Percentiles rank a stretch among this genome's conserved stretches.
These are phyloP conservation scores for Grosmannia huntii DNA, from an alignment of 2,329 filamentous ascomycete species.

Conservation along the genomic window DNA sequence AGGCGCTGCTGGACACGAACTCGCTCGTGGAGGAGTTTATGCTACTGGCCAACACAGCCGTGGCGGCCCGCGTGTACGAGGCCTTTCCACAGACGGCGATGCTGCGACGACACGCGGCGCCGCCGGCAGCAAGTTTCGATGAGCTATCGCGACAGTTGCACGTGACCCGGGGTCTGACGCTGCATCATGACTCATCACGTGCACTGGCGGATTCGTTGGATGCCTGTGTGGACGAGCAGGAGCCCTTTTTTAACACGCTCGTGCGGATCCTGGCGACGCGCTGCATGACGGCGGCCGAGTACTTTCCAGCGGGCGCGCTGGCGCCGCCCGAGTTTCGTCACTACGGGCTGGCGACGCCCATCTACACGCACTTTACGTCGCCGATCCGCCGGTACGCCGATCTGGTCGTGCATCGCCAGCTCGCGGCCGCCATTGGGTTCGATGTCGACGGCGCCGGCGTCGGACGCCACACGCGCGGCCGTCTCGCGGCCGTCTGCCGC, in stretches of 20 bases:
- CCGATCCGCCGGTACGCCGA: slow-evolving; percentile 98
- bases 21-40: slow-evolving; percentile 98
- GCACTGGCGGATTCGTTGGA: slow-evolving; percentile 92
- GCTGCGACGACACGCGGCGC: slow-evolving; percentile 79
- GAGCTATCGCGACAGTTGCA: slow-evolving; percentile 84
- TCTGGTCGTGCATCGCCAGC: slow-evolving; percentile 62
- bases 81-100: slow-evolving; percentile 93
- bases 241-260: slow-evolving; percentile 97
- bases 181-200: slow-evolving; percentile 75
- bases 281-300: slow-evolving; percentile 98
- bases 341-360: slow-evolving; percentile 90
- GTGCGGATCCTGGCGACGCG: slow-evolving; percentile 94
- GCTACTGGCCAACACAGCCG: slow-evolving; percentile 93
- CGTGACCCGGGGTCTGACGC: slow-evolving; percentile 51
- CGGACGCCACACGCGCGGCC: slow-evolving; percentile 65
- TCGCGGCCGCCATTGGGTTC: slow-evolving; percentile 91
- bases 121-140: slow-evolving; percentile 93
- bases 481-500: slow-evolving; percentile 87
- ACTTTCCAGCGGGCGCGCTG: slow-evolving; percentile 91
- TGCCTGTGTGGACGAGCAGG: slow-evolving; percentile 59
- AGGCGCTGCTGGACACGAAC: slow-evolving; percentile 87
- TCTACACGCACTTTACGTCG: slow-evolving; percentile 97
- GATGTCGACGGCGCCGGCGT: slow-evolving; percentile 84
- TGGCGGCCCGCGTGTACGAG: slow-evolving; percentile 79
- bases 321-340: slow-evolving; percentile 90